Evolutionary conservation across 768 basidiomycete genomes (phyloP), one percentile per base, ranked within the genome.

Genomic region (Cystofilobasidium macerans): DNA sequence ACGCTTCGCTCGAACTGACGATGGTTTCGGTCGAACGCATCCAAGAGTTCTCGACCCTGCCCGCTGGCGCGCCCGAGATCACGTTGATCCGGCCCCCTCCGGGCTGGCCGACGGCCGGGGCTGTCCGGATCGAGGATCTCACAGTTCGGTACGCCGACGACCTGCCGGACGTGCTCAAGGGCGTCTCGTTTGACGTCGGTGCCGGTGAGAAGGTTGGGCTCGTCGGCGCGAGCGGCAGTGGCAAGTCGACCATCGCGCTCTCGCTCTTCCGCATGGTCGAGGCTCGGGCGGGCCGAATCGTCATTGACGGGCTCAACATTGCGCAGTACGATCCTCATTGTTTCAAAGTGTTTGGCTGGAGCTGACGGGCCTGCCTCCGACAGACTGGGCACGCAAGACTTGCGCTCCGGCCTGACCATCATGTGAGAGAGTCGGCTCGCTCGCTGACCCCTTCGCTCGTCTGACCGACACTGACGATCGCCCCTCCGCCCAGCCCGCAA

Each of bases 1-100:
- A 22, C 69, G 24, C 42, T n/a, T 26, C 60, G 28, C 43, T 75
- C 8, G 64, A 77, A 30, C 70, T 71, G 40, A 72, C 72, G 1
- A 69, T 58, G 72, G 81, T 81, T 72, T 88, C 35, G 71, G 86
- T 61, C 85, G 86, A 76, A 75, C 86, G 92, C 60, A 83, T 94
- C 74, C 91, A 91, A 73, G 92, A 94, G 77, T 93, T 87, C 74
- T 86, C 89, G 5, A 87, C 90, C 69, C 76, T 92, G 33, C 74
- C 79, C 43, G 33, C n/a, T 8, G 30, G n/a, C 13, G 22, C 38
- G 20, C 64, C 57, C 2, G 81, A 82, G 35, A 89, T 94, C 77
- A 81, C 86, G 13, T 79, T 89, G 1, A 86, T 86, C 4, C 79
- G 89, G n/a, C 91, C 92, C 6, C 80, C 84, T 0, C 77, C 82